Evolutionary conservation across 2,329 filamentous ascomycete species (phyloP), one percentile per base, ranked within the genome.

Genomic region (Colletotrichum sublineola): DNA sequence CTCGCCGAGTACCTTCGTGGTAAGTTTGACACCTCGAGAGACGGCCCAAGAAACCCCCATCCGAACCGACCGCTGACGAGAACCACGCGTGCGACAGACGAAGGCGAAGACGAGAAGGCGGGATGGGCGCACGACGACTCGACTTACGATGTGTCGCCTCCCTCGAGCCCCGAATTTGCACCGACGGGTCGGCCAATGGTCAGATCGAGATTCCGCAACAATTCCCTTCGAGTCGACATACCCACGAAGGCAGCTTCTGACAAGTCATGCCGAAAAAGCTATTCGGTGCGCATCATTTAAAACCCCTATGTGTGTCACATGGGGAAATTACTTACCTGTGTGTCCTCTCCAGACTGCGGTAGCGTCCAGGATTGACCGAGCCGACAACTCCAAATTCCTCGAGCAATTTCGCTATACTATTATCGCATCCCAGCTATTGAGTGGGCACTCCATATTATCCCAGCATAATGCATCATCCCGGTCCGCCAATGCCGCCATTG

Each of bases 381-480:
- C 89, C 76, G 95, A 97, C 77, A 97, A 95, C 79, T 88, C 92
- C 76, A 92, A 91, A 75, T 97, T 98, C 78, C 87, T 97, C 71
- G 95, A 98, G 82, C 93, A 95, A 79, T 98, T 98, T 78, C 93
- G 95, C 75, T 98, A 98, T 82, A 93, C 94, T 31, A 94, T 98
- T 75, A 93, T 98, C 78, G 95, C 95, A 63, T 98, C 95, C 31
- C 95, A 97, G 80, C 88, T 98, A 18, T 86, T 98, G 52, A 94
- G 90, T 77, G 93, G 93, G 52, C 89, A 93, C 75, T 87, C 89
- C 5, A 89, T 88, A 68, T 76, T 84, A 61, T 84, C 82, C 24
- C 84, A 84, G 57, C 81, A 81, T 58, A 78, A 79, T 61, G 71
- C 70, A 60, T 33, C 66, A 64, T 73, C 69, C 64, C 68, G 71